Percentiles rank a stretch among this genome's conserved stretches.
Conservation (phyloP, 2,329 filamentous ascomycete genomes). For the Botrytis paeoniae region DNA sequence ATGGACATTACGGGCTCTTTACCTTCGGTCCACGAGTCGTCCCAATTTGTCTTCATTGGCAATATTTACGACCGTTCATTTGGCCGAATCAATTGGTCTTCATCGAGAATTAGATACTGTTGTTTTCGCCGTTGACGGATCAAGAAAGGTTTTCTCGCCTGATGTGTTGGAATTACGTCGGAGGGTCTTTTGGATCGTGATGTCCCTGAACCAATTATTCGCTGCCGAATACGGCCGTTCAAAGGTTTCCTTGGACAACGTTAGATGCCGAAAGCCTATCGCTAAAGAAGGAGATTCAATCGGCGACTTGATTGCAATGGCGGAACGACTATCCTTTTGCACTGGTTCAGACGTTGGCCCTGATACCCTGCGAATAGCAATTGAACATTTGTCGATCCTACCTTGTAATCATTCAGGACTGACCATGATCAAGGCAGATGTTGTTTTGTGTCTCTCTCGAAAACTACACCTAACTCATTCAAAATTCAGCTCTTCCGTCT, state of each 20-base stretch:
- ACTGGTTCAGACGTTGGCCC: neutral
- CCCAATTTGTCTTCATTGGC: slow-evolving; percentile 34
- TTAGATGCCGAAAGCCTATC: slow-evolving; percentile 21
- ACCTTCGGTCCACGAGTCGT: slow-evolving; percentile 32
- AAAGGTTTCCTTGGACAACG: slow-evolving; percentile 24
- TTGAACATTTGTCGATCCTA: slow-evolving; percentile 16
- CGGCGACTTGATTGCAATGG: slow-evolving; percentile 24
- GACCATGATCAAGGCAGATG: slow-evolving; percentile 24
- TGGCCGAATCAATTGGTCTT: slow-evolving; percentile 34
- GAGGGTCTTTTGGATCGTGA: slow-evolving; percentile 29
- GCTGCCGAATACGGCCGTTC: slow-evolving; percentile 29
- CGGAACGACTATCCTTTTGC: slow-evolving; percentile 21
- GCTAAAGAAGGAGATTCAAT: slow-evolving; percentile 22
- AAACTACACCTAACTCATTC: slow-evolving; percentile 18
- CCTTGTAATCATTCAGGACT: slow-evolving; percentile 7
- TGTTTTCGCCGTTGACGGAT: slow-evolving; percentile 18
- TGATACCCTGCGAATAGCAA: neutral
- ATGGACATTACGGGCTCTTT: slow-evolving; percentile 33
- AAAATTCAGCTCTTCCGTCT: slow-evolving; percentile 11
- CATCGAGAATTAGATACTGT: slow-evolving; percentile 31
- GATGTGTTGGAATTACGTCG: slow-evolving; percentile 25
- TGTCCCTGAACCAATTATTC: slow-evolving; percentile 27
- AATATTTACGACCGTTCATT: slow-evolving; percentile 31
- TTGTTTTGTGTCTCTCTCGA: slow-evolving; percentile 27
- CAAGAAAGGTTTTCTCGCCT: slow-evolving; percentile 13